Percentiles rank a stretch among this genome's conserved stretches.
Conservation (phyloP, 805 yeast species). For the Kodamaea fukazawae region DNA sequence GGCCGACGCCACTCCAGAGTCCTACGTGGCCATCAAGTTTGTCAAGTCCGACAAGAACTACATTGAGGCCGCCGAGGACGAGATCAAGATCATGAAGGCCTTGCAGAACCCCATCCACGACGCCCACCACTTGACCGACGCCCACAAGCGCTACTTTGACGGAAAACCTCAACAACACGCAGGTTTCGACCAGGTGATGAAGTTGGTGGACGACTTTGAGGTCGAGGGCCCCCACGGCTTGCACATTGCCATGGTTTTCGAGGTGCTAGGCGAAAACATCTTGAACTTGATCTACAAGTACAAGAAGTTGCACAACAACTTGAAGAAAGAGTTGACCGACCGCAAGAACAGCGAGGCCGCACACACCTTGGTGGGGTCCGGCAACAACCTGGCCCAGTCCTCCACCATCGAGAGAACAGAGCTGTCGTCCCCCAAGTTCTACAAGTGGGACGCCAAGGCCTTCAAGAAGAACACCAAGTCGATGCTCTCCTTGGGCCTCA, state of each 20-base stretch:
- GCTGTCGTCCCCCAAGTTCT: conserved; percentile 11
- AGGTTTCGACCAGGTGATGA: conserved; percentile 52
- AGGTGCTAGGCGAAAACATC: conserved; percentile 61
- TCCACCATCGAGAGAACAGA: too few relatives aligned
- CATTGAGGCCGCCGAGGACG: conserved; percentile 64
- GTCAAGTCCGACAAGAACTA: conserved; percentile 54
- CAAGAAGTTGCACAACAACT: conserved; percentile 35
- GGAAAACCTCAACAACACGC: conserved; percentile 28
- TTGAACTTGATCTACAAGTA: conserved; percentile 49
- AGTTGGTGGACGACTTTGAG: conserved; percentile 53
- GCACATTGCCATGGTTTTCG: conserved; percentile 66
- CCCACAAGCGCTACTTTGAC: conserved; percentile 2
- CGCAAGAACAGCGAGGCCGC: conserved; percentile 5
- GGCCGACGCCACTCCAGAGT: conserved; percentile 4
- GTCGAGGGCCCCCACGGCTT: conserved; percentile 61
- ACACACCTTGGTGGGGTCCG: neutral
- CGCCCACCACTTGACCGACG: conserved; percentile 9
- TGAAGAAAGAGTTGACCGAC: conserved; percentile 15
- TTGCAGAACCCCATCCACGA: conserved; percentile 21
- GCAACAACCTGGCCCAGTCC: too few relatives aligned
- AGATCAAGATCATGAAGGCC: conserved; percentile 48
- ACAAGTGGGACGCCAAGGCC: conserved; percentile 19
- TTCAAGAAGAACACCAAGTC: conserved; percentile 20
- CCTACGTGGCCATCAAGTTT: conserved; percentile 60
- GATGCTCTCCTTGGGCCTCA: conserved; percentile 21